These are phyloP conservation scores for Pseudocercospora cruenta DNA, from an alignment of 2,329 filamentous ascomycete species.

Conservation along the genomic window DNA sequence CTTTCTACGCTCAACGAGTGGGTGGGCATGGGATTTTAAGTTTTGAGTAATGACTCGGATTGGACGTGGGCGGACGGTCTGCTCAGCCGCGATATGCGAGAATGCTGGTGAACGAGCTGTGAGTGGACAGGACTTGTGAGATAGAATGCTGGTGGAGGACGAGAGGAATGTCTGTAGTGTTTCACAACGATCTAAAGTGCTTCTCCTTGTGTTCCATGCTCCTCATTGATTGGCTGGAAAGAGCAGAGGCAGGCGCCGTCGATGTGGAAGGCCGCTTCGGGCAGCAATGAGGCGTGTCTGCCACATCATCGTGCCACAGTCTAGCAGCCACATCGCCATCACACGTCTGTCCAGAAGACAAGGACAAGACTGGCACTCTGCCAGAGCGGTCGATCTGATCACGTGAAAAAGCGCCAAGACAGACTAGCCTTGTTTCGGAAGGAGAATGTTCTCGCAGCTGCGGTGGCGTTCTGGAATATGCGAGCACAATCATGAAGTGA, in stretches of 20 bases:
- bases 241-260: background rate
- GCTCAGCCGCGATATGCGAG: slow-evolving; percentile 1
- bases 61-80: background rate
- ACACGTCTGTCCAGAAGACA: background rate
- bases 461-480: slow-evolving; percentile 14
- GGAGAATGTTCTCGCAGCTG: background rate
- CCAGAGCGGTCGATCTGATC: background rate
- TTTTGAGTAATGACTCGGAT: background rate
- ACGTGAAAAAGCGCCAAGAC: background rate
- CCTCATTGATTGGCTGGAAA: slow-evolving; percentile 2
- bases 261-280: background rate
- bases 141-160: background rate
- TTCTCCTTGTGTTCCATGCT: background rate
- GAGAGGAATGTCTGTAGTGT: slow-evolving; percentile 5
- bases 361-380: background rate
- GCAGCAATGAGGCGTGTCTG: slow-evolving; percentile 5
- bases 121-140: background rate
- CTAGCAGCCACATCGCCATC: slow-evolving; percentile 3
- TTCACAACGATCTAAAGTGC: slow-evolving; percentile 7
- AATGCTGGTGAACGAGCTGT: background rate
- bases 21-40: background rate
- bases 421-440: background rate
- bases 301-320: slow-evolving; percentile 4
- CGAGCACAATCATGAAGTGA: slow-evolving; percentile 17
- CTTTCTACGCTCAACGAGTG: background rate